Percentiles rank a stretch among this genome's conserved stretches.
Conservation (phyloP, 2,329 filamentous ascomycete genomes). For the Fusarium agapanthi region DNA sequence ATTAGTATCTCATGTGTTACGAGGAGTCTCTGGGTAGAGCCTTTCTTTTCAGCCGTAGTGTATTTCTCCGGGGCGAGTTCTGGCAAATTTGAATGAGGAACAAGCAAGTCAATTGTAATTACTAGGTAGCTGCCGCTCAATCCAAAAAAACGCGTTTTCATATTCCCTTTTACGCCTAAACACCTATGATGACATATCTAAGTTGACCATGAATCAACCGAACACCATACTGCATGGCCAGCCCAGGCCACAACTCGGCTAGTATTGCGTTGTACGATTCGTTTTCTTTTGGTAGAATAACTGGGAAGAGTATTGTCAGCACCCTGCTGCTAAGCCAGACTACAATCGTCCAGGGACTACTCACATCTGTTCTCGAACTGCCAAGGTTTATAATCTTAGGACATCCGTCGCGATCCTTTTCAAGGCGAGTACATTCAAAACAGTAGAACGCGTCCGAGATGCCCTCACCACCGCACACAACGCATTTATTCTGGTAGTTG, state of each 20-base stretch:
- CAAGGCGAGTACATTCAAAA: conserved; percentile 95
- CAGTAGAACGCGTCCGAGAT: conserved; percentile 99
- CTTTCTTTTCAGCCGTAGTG: conserved; percentile 23
- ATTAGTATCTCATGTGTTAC: conserved; percentile 40
- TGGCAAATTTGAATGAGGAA: conserved; percentile 15
- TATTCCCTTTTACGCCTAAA: conserved; percentile 32
- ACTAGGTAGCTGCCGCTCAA: conserved; percentile 21
- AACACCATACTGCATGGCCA: conserved; percentile 45
- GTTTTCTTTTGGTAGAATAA: conserved; percentile 74
- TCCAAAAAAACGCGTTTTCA: conserved; percentile 14
- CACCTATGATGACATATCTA: conserved; percentile 34
- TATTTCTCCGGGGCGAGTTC: conserved; percentile 29
- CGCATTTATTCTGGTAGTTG: conserved; percentile 99
- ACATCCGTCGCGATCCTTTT: conserved; percentile 97
- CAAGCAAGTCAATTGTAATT: conserved; percentile 21
- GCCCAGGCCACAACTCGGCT: conserved; percentile 59
- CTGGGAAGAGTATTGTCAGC: conserved; percentile 47
- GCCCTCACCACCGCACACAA: conserved; percentile 97
- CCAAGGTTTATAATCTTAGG: conserved; percentile 99
- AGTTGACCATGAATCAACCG: conserved; percentile 12
- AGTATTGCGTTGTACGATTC: conserved; percentile 67
- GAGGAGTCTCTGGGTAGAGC: conserved; percentile 41
- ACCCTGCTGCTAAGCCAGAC: background rate
- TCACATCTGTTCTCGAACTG: conserved; percentile 90
- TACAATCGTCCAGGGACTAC: conserved; percentile 40